Base-by-base conservation (phyloP, 352 stramenopile species). In the Phytopythium delawarense region DNA sequence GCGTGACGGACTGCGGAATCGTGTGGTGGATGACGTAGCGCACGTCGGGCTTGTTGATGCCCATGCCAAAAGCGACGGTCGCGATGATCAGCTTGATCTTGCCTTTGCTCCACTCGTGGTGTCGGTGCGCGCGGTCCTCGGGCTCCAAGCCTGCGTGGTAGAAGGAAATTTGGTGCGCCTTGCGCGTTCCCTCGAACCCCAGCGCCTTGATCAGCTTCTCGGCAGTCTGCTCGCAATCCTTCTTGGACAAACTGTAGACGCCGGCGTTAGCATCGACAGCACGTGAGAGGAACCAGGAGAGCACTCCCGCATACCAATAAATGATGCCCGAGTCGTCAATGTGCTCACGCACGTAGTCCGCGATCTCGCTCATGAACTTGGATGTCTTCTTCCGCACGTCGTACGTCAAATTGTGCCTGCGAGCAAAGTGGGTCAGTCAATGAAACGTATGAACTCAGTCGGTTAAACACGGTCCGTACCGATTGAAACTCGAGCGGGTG, bases 81-180 rank as follows among this genome's bases (percentile, higher is more conserved):
- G 88, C 88, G n/a, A 90, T 73, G 57, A 96, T 95, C 2, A 94
- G 77, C 62, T 96, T 94, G 63, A 94, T 94, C 58, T 92, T 92
- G 1, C 87, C 87, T 76, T 94, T 94, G 68, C 85, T 94, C 87
- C 87, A 96, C 50, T 96, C 84, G 53, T 91, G 79, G 57, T 94
- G 87, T 21, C 82, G 75, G 65, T 77, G 81, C 16, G 84, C 78
- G n/a, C 87, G 80, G 44, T 96, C 87, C 59, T 81, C 74, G 3
- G 84, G 65, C 60, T 94, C 87, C 23, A 96, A 53, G 8, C 84
- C 84, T 7, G 84, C 87, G 64, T 96, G 87, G 56, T 94, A 96
- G 56, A 91, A 93, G 9, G 85, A 89, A 9, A 96, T 94, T 30
- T 89, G 77, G 30, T 61, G 75, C 46, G 82, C 77, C 67, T 84